Percentiles rank a stretch among this genome's conserved stretches.
Conservation (phyloP, 106 monocot genomes). For the Dendrobium huoshanense region DNA sequence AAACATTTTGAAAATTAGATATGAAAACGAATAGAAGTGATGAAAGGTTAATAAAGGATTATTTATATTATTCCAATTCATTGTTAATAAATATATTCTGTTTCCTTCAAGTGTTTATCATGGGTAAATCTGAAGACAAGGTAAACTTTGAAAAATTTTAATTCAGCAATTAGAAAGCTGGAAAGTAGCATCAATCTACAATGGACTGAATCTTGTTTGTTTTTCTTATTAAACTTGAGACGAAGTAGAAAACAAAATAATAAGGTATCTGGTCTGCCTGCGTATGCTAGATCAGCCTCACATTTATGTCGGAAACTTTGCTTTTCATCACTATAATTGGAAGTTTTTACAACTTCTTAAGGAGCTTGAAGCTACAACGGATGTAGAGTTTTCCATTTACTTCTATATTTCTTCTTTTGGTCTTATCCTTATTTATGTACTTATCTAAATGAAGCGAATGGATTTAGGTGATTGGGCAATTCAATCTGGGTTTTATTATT, state of each 20-base stretch:
- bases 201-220: background rate
- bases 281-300: background rate
- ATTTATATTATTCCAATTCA: background rate
- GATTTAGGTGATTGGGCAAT: constrained; percentile 87
- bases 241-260: background rate
- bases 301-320: background rate
- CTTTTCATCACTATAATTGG: background rate
- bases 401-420: background rate
- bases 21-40: background rate
- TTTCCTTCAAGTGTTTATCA: background rate
- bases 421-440: background rate
- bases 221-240: background rate
- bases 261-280: background rate
- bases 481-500: constrained; percentile 99
- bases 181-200: background rate
- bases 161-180: background rate
- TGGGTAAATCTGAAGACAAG: background rate
- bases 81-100: background rate
- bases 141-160: background rate
- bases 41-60: background rate
- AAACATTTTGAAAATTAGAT: background rate
- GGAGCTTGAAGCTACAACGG: background rate
- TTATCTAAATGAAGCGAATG: background rate
- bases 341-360: background rate
- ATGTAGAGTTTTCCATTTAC: background rate